Percentiles rank a stretch among this genome's conserved stretches.
phyloP scores from a whole-genome alignment of 108 stramenopile genomes.

The Cyclotella distinguenda region DNA sequence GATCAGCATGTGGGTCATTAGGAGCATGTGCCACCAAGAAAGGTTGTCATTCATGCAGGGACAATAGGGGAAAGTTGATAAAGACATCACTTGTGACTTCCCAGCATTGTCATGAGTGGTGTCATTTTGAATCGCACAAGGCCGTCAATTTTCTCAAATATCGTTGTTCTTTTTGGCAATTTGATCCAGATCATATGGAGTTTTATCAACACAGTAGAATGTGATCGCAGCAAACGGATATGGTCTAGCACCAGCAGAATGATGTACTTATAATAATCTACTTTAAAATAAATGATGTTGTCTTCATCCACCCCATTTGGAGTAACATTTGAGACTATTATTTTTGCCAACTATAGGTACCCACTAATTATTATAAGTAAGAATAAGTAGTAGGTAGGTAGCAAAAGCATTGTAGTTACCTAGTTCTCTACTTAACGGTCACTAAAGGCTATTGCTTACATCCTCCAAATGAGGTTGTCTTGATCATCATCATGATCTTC shows the following conservation, averaged over 20 bases:
- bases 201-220: constrained; percentile 17
- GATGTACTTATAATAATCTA: no score
- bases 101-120: constrained; percentile 10
- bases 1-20: constrained; percentile 15
- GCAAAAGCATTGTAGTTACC: no score
- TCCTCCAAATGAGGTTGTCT: no score
- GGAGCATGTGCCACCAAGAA: constrained; percentile 34
- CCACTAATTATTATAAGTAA: no score
- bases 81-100: constrained; percentile 19
- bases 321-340: no score
- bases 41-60: constrained; percentile 34
- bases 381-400: no score
- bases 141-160: constrained; percentile 6
- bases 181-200: constrained; percentile 18
- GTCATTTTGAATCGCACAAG: constrained; percentile 21
- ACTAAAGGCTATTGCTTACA: no score
- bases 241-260: constrained; percentile 24
- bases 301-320: no score
- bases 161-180: constrained; percentile 14
- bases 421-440: no score
- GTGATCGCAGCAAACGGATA: constrained; percentile 13
- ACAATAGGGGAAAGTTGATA: constrained; percentile 30
- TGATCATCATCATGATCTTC: no score
- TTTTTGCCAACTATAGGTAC: no score
- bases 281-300: no score